Evolutionary conservation across 305 asterid species (phyloP).

Genomic region (Coffea humblotiana): DNA sequence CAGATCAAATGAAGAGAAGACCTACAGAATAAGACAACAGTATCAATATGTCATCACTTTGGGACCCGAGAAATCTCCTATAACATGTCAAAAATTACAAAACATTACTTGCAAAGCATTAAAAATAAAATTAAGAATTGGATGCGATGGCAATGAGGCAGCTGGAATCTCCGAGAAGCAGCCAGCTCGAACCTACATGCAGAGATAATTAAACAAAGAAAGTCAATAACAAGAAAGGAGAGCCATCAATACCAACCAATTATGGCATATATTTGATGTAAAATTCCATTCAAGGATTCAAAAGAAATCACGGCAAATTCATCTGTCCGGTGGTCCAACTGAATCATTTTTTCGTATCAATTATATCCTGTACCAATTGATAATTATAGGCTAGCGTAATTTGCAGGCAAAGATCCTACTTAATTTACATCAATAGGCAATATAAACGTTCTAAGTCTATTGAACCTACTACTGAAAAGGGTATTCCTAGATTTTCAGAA

Average conservation of each 20-base stretch:
- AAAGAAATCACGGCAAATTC: not conserved
- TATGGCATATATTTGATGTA: not conserved
- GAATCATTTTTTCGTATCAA: no score
- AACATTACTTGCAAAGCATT: conserved; percentile 71
- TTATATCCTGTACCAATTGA: no score
- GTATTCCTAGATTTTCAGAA: no score
- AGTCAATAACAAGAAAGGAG: conserved; percentile 9
- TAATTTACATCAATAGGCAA: no score
- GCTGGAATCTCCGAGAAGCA: conserved; percentile 76
- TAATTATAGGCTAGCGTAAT: no score
- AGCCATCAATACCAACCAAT: not conserved
- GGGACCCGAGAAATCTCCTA: conserved; percentile 16
- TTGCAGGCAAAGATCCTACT: no score
- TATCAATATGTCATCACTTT: conserved; percentile 24
- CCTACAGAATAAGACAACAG: conserved; percentile 37
- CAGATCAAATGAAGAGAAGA: conserved; percentile 70
- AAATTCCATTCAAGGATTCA: not conserved
- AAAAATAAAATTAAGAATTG: conserved; percentile 72
- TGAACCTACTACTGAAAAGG: no score
- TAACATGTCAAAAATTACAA: conserved; percentile 11
- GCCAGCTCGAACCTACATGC: conserved; percentile 84
- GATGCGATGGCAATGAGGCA: conserved; percentile 58
- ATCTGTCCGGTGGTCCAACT: not conserved
- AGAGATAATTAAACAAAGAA: conserved; percentile 28
- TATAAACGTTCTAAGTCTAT: no score